Evolutionary conservation across 306 rosid species (phyloP), one percentile per base, ranked within the genome.

Genomic region (Glycine latifolia): DNA sequence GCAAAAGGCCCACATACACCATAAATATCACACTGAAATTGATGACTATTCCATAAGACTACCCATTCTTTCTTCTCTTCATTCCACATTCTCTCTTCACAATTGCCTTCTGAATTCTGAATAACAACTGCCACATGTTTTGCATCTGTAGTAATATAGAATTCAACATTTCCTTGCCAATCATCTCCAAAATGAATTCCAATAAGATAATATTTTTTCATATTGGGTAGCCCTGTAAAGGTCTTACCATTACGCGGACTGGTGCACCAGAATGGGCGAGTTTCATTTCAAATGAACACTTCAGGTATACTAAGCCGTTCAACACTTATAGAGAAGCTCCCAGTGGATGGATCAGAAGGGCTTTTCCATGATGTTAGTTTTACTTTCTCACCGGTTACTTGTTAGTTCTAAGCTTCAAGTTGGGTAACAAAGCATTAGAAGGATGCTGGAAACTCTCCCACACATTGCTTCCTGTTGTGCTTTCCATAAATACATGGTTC

Each of bases 361-460:
- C 58, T 81, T 44, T 69, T 69, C 87, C 90, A 87, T 67, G 84
- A 78, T 2, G 67, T 81, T 6, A 73, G 4, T 8, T 15, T 14
- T 0, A 46, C 43, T 67, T 71, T 69, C 84, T 73, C 60, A 54
- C 74, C 35, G 6, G 66, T 76, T 35, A 10, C 70, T 82, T 50
- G 72, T 68, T 82, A 47, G 5, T 76, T 12, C 37, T 16, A 0
- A 87, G 31, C 77, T 66, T 82, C 87, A 85, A 77, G 2, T 15
- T 3, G 0, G 86, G 56, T 65, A 85, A 39, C 17, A 68, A 1
- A 47, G 50, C 9, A 50, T 80, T 26, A 5, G 87, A 62, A 73
- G 89, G 90, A 26, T 80, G 35, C 10, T 75, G 74, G 73, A 85
- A 81, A 76, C 89, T 87, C 53, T 72, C 76, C 90, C 90, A 89